Evolutionary conservation across 139 green algal genomes (phyloP).

Genomic region (Dunaliella sp.): DNA sequence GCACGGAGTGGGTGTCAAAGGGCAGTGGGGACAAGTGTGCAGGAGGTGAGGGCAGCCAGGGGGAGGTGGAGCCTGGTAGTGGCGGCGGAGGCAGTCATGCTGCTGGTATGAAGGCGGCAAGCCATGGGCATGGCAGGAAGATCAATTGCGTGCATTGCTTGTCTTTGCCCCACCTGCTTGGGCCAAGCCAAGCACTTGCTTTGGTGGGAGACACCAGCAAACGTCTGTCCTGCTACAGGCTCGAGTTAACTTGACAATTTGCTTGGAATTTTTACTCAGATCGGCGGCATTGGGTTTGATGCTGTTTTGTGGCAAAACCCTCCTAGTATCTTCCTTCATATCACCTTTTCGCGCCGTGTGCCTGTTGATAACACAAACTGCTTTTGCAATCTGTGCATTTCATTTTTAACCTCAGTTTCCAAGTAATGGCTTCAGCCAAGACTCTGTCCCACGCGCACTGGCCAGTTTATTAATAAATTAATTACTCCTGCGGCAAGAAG

Average conservation of each 20-base stretch:
- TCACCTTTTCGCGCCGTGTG: too few species aligned
- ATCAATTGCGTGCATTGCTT: not conserved
- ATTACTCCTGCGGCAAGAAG: too few species aligned
- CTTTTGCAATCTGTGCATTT: too few species aligned
- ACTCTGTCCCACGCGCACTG: too few species aligned
- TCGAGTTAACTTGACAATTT: not conserved
- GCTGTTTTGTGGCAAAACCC: not conserved
- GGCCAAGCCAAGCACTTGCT: not conserved
- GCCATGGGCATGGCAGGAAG: not conserved
- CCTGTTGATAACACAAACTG: not conserved
- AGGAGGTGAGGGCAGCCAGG: not conserved
- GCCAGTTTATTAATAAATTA: too few species aligned
- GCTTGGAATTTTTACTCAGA: not conserved
- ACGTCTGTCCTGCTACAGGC: not conserved
- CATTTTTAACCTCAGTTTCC: too few species aligned
- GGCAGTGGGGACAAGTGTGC: not conserved
- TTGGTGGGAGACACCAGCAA: slow-evolving; percentile 11
- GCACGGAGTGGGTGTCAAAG: not conserved
- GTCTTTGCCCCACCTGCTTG: not conserved
- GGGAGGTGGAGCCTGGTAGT: not conserved
- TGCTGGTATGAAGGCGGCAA: too few species aligned
- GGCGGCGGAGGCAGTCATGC: too few species aligned
- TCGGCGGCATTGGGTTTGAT: not conserved
- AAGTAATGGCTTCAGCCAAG: too few species aligned
- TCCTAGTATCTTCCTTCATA: too few species aligned